Conservation (phyloP, 2,329 filamentous ascomycete species). For the Fusarium sp. region DNA sequence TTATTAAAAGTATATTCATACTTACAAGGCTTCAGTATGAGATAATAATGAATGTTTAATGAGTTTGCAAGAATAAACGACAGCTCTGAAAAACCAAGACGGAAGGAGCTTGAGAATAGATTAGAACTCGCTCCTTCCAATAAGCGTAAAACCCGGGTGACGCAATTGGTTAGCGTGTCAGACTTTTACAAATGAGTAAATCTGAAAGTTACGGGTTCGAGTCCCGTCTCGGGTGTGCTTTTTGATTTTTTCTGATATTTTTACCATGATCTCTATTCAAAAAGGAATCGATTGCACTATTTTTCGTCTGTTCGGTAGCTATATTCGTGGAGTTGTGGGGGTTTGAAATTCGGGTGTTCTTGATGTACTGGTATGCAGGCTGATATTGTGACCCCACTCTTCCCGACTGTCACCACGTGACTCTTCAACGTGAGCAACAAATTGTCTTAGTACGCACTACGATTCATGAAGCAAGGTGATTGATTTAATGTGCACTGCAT, state of each 20-base stretch:
- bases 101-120: not conserved
- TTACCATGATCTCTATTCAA: fast-evolving
- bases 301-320: not conserved
- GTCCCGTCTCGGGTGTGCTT: fast-evolving
- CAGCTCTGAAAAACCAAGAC: no score
- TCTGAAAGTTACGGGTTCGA: constrained; percentile 16
- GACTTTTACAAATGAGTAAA: constrained; percentile 1
- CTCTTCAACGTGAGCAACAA: no score
- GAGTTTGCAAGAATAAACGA: no score
- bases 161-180: constrained; percentile 33
- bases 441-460: no score
- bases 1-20: no score
- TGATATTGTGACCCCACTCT: not conserved
- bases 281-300: not conserved
- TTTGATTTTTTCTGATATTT: fast-evolving
- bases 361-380: not conserved
- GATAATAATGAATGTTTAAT: no score
- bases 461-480: no score
- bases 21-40: no score
- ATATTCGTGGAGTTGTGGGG: not conserved
- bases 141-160: not conserved
- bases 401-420: no score
- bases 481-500: no score
- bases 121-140: not conserved
- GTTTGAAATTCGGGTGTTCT: fast-evolving